These are phyloP conservation scores for Cytospora paraplurivora DNA, from an alignment of 2,329 filamentous ascomycete species.

Conservation along the genomic window DNA sequence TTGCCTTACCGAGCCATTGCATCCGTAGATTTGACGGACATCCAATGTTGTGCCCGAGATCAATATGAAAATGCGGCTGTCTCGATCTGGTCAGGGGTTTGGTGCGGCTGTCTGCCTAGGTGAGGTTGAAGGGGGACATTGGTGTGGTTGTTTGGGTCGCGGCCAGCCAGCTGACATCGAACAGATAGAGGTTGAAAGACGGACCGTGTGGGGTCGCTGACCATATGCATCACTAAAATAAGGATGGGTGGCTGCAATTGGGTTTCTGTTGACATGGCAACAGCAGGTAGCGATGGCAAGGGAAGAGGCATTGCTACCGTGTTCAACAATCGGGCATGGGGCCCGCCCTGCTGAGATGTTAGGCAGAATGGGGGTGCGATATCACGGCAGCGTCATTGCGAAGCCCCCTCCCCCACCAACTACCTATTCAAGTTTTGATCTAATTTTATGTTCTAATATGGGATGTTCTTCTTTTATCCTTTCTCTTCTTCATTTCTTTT, in stretches of 20 bases:
- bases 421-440: too few species aligned
- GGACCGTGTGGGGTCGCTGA: background rate
- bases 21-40: background rate
- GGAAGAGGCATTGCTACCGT: background rate
- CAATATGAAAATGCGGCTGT: background rate
- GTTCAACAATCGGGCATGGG: background rate
- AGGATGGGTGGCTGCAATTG: background rate
- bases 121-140: constrained; percentile 23
- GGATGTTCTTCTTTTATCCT: too few species aligned
- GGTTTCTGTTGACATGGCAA: background rate
- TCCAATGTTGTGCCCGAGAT: background rate
- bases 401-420: background rate
- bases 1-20: constrained; percentile 1
- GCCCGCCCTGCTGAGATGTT: background rate
- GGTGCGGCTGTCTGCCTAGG: constrained; percentile 13
- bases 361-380: background rate
- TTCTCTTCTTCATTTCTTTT: background rate
- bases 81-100: background rate
- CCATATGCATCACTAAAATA: background rate
- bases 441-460: too few species aligned
- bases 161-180: constrained; percentile 12
- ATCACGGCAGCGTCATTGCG: background rate
- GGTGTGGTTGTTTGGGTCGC: constrained; percentile 1
- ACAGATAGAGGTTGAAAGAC: constrained; percentile 11
- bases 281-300: background rate